A percentile compares a stretch with the other conserved stretches of the same genome.
Evolutionary conservation across 371 early-diverging fungal species (phyloP).

Genomic region (Saksenaea oblongispora): DNA sequence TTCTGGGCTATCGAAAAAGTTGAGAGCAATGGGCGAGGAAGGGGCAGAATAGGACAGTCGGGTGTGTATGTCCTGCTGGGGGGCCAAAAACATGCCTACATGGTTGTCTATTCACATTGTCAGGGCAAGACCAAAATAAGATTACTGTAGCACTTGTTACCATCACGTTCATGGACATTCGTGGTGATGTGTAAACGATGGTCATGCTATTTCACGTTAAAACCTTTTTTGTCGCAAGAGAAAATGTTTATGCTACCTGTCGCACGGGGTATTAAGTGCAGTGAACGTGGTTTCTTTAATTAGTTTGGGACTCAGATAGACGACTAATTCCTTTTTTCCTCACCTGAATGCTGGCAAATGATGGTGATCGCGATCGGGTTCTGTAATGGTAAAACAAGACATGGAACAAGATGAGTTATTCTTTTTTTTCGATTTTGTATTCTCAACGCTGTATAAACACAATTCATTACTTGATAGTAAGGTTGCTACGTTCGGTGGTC

Average conservation of each 20-base stretch:
- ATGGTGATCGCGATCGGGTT: background rate
- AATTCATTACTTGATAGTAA: background rate
- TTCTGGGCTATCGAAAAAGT: conserved; percentile 2
- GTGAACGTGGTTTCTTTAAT: conserved; percentile 5
- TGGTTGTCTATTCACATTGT: background rate
- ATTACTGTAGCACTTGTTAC: background rate
- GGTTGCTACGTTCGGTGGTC: background rate
- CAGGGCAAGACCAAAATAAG: background rate
- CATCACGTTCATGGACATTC: background rate
- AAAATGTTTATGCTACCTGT: background rate
- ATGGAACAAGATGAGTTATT: background rate
- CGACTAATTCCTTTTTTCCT: background rate
- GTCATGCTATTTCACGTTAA: background rate
- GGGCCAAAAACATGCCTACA: conserved; percentile 1
- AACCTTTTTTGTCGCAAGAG: background rate
- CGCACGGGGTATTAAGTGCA: background rate
- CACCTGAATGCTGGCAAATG: background rate
- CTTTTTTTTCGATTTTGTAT: background rate
- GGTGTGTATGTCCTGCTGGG: conserved; percentile 1
- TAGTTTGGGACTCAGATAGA: conserved; percentile 3
- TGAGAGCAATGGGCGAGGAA: conserved; percentile 2
- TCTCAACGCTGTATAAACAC: background rate
- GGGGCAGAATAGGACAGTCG: conserved; percentile 2
- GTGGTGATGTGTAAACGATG: background rate
- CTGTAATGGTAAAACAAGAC: background rate